A percentile compares a stretch with the other conserved stretches of the same genome.
These are phyloP conservation scores for Penicillium antarcticum DNA, from an alignment of 495 filamentous ascomycete species.

Conservation along the genomic window DNA sequence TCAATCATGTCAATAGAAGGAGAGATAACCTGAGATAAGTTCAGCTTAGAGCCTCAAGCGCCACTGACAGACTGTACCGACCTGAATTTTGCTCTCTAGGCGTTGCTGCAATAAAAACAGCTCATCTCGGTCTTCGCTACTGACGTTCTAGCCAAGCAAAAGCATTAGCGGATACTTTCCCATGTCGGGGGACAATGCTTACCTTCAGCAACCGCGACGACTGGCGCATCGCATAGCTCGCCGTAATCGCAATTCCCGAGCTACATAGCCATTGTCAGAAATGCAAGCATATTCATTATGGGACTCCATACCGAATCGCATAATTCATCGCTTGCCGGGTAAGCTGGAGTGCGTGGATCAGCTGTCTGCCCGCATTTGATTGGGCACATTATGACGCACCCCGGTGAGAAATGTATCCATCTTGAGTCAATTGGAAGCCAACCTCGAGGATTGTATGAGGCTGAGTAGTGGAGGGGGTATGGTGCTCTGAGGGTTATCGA, in stretches of 20 bases:
- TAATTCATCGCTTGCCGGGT: constrained; percentile 88
- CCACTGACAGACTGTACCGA: constrained; percentile 30
- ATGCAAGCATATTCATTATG: background rate
- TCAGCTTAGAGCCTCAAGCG: background rate
- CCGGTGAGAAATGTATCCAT: constrained; percentile 80
- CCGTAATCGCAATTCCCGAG: constrained; percentile 87
- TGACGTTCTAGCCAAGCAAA: constrained; percentile 51
- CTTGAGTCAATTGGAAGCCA: constrained; percentile 16
- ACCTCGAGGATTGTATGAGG: background rate
- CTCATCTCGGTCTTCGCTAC: constrained; percentile 68
- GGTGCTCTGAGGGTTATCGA: constrained; percentile 33
- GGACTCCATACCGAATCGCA: constrained; percentile 60
- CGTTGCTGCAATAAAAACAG: constrained; percentile 68
- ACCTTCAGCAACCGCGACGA: constrained; percentile 78
- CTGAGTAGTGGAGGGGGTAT: constrained; percentile 16
- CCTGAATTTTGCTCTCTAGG: constrained; percentile 79
- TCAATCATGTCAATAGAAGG: constrained; percentile 94
- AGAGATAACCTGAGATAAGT: constrained; percentile 65
- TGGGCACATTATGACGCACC: constrained; percentile 36
- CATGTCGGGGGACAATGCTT: constrained; percentile 9
- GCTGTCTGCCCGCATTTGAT: background rate
- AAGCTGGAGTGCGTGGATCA: constrained; percentile 39
- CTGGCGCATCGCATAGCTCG: constrained; percentile 78
- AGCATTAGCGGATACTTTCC: constrained; percentile 10
- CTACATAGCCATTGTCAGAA: constrained; percentile 29